Evolutionary conservation across 2,329 filamentous ascomycete species (phyloP).

Genomic region (Penicillium sclerotigenum): DNA sequence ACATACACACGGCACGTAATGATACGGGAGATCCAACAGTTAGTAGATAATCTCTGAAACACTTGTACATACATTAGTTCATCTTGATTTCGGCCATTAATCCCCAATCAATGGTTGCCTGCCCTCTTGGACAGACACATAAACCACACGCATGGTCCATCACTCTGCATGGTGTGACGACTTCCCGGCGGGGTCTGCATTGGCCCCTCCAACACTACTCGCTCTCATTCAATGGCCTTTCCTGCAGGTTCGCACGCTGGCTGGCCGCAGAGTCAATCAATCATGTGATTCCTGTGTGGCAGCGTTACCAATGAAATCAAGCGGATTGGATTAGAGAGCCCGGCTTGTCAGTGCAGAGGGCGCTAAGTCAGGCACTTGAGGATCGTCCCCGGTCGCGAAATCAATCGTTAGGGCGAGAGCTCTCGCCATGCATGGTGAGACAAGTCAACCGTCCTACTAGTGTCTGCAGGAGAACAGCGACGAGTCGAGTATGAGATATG

Average conservation of each 20-base stretch:
- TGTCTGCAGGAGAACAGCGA: constrained; percentile 16
- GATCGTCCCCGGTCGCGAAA: constrained; percentile 28
- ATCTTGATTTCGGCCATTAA: constrained; percentile 16
- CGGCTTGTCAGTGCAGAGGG: constrained; percentile 18
- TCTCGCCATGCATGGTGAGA: constrained; percentile 30
- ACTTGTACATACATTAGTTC: constrained; percentile 10
- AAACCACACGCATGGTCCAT: constrained; percentile 16
- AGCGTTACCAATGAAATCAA: constrained; percentile 25
- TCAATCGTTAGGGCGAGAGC: constrained; percentile 22
- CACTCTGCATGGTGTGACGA: constrained; percentile 27
- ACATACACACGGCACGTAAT: constrained; percentile 2
- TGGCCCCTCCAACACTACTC: constrained; percentile 19
- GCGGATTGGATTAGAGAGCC: background rate
- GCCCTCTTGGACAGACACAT: background rate
- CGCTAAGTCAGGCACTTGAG: constrained; percentile 23
- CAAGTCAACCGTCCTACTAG: constrained; percentile 27
- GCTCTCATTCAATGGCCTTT: constrained; percentile 19
- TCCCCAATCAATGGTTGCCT: constrained; percentile 8
- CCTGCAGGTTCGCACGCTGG: constrained; percentile 34
- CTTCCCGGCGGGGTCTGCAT: constrained; percentile 20
- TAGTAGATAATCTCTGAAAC: constrained; percentile 6
- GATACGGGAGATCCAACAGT: constrained; percentile 1
- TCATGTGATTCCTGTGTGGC: constrained; percentile 38
- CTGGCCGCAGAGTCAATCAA: constrained; percentile 33
- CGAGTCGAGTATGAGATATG: constrained; percentile 23